These are phyloP conservation scores for Leptosphaerulina australis DNA, from an alignment of 2,329 filamentous ascomycete species.

Conservation along the genomic window DNA sequence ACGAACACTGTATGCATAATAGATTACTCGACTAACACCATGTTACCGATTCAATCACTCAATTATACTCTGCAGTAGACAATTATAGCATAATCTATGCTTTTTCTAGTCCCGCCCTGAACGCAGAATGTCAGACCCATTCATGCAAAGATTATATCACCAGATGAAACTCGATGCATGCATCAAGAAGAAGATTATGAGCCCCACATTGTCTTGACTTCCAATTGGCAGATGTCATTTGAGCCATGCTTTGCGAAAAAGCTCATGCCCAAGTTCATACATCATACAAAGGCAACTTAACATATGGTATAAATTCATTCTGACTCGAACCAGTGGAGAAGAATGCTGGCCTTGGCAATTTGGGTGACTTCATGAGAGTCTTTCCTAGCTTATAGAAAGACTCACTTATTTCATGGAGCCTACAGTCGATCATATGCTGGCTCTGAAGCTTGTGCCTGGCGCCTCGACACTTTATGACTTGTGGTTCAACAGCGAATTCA, in stretches of 20 bases:
- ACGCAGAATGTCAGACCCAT: no score
- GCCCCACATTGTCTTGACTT: slow-evolving; percentile 40
- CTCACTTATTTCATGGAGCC: not conserved
- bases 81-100: no score
- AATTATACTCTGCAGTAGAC: no score
- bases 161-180: slow-evolving; percentile 43
- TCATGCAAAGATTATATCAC: no score
- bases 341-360: slow-evolving; percentile 30
- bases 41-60: no score
- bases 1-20: no score
- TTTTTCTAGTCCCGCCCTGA: no score
- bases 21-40: no score
- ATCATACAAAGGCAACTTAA: slow-evolving; percentile 27
- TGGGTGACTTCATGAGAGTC: slow-evolving; percentile 32
- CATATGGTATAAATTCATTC: slow-evolving; percentile 17
- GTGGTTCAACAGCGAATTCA: slow-evolving; percentile 15
- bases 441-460: not conserved
- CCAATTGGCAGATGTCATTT: slow-evolving; percentile 28
- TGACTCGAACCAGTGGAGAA: slow-evolving; percentile 22
- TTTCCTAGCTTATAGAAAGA: slow-evolving; percentile 22
- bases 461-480: not conserved
- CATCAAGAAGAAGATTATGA: not conserved
- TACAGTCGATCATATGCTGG: not conserved
- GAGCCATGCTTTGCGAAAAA: slow-evolving; percentile 26
- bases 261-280: slow-evolving; percentile 25